phyloP scores from a whole-genome alignment of 148 eudicot species.

The Chenopodium suecicum region DNA sequence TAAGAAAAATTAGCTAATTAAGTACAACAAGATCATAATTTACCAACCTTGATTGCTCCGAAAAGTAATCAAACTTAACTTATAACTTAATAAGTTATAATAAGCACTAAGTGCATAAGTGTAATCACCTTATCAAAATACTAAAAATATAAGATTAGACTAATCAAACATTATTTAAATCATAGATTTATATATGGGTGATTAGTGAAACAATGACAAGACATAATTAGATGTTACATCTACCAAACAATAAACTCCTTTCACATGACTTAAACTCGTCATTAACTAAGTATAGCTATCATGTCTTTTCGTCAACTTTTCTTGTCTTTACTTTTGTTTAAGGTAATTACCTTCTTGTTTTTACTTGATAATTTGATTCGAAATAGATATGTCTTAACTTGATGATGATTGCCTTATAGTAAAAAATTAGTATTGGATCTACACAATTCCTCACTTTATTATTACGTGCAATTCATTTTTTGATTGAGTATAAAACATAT shows the following conservation, averaged over 20 bases:
- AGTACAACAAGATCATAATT: background rate
- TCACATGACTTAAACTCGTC: background rate
- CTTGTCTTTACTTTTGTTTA: background rate
- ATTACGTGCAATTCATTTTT: too few species aligned
- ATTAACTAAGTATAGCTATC: background rate
- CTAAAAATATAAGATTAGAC: background rate
- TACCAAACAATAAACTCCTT: background rate
- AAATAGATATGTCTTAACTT: too few species aligned
- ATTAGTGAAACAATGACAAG: too few species aligned
- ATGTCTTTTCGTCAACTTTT: background rate
- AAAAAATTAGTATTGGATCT: too few species aligned
- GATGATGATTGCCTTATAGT: too few species aligned
- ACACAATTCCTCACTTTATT: too few species aligned
- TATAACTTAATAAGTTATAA: background rate
- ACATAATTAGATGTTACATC: background rate
- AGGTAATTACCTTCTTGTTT: background rate
- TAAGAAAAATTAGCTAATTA: background rate
- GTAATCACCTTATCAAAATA: background rate
- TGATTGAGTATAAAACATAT: too few species aligned
- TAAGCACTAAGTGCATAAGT: background rate
- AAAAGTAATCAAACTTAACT: background rate
- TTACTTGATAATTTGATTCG: background rate
- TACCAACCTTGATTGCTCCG: background rate
- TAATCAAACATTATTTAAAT: background rate
- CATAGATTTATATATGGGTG: background rate